Conservation (phyloP, 1,284 basidiomycete genomes). For the Mycena sp. region DNA sequence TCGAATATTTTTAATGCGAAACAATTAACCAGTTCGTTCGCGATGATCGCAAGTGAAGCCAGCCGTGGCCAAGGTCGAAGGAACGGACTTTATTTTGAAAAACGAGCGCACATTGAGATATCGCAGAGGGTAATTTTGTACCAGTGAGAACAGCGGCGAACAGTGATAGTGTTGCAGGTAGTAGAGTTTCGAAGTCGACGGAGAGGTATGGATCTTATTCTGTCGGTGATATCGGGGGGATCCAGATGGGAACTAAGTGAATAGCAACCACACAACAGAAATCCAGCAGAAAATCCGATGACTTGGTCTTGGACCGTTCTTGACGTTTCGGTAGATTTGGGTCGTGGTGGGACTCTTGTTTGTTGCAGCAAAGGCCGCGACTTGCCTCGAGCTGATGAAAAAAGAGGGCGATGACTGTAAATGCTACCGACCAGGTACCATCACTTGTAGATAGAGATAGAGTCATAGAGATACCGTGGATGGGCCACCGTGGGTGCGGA, state of each 20-base stretch:
- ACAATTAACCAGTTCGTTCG: conserved; percentile 16
- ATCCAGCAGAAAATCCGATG: not conserved
- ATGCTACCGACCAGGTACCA: conserved; percentile 9
- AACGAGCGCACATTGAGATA: conserved; percentile 10
- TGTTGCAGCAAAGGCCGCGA: not conserved
- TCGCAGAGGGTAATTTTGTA: not conserved
- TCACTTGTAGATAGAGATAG: not conserved
- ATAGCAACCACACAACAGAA: not conserved
- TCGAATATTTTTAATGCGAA: conserved; percentile 33
- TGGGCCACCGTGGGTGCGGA: conserved; percentile 1
- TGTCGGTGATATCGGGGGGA: conserved; percentile 26
- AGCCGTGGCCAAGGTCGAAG: not conserved
- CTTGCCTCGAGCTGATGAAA: conserved; percentile 24
- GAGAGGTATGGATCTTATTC: not conserved
- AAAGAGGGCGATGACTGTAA: conserved; percentile 9
- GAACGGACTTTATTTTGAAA: conserved; percentile 15
- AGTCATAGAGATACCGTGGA: not conserved
- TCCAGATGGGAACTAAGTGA: not conserved
- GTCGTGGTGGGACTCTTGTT: conserved; percentile 1
- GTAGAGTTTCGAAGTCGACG: conserved; percentile 10
- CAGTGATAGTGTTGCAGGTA: conserved; percentile 27
- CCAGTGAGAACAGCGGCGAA: not conserved
- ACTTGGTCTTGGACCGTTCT: not conserved
- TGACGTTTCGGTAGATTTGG: conserved; percentile 8
- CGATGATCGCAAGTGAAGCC: conserved; percentile 23